Evolutionary conservation across 306 rosid species (phyloP).

Genomic region (Acacia melanoxylon): DNA sequence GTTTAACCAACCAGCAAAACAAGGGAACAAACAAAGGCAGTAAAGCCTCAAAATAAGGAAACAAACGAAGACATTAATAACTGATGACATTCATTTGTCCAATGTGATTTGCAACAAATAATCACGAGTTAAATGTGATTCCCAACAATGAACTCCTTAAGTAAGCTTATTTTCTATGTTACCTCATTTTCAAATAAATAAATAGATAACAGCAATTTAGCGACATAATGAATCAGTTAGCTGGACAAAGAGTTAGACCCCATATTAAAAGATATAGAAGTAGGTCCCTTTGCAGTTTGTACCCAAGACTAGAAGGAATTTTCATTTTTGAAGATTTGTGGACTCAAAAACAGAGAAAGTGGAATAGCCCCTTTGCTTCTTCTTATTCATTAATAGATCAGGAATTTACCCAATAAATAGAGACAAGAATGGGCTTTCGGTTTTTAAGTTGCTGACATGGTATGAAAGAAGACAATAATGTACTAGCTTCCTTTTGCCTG

Average conservation of each 20-base stretch:
- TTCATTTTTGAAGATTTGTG: neutral
- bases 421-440: constrained; percentile 8
- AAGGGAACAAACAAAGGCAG: neutral
- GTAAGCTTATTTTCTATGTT: neutral
- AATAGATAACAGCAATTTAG: neutral
- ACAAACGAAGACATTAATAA: neutral
- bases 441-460: constrained; percentile 3
- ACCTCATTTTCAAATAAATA: neutral
- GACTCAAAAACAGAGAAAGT: neutral
- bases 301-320: neutral
- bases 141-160: constrained; percentile 6
- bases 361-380: neutral
- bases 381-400: neutral
- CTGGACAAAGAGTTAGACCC: constrained; percentile 7
- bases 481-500: constrained; percentile 14
- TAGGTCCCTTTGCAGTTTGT: neutral
- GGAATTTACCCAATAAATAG: neutral
- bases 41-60: neutral
- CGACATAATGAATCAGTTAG: neutral
- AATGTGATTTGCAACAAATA: neutral
- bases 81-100: neutral
- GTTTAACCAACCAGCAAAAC: neutral
- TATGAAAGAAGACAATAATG: constrained; percentile 6
- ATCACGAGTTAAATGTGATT: neutral
- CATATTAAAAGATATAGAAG: neutral